Percentiles rank a stretch among this genome's conserved stretches.
phyloP scores from a whole-genome alignment of 768 basidiomycete species.

The Lactifluus volemus region DNA sequence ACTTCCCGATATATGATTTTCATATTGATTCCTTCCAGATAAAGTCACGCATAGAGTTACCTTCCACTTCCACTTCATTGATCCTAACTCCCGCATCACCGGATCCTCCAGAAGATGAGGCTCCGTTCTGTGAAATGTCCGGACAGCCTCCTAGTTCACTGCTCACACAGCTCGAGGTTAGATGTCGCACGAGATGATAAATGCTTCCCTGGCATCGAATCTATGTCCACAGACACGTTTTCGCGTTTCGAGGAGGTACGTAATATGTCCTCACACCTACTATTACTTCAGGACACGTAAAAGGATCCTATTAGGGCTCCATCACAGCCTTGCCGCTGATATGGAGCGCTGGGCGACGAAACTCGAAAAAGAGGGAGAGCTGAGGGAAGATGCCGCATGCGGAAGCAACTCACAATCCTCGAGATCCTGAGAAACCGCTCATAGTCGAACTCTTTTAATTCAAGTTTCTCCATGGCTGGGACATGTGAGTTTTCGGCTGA shows the following conservation, averaged over 20 bases:
- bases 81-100: neutral
- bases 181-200: slow-evolving; percentile 57
- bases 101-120: neutral
- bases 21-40: neutral
- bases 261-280: neutral
- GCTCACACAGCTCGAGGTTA: slow-evolving; percentile 24
- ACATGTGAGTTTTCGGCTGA: too few relatives aligned
- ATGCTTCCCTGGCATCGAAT: slow-evolving; percentile 41
- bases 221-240: slow-evolving; percentile 55
- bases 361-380: neutral
- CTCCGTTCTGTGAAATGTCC: slow-evolving; percentile 4
- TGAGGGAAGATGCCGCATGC: neutral
- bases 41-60: neutral
- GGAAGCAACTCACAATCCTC: neutral
- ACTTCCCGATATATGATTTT: too few relatives aligned
- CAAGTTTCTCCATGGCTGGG: too few relatives aligned
- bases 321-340: slow-evolving; percentile 18
- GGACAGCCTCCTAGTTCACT: neutral
- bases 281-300: too few relatives aligned
- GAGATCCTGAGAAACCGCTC: slow-evolving; percentile 20
- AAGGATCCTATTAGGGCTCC: slow-evolving; percentile 18
- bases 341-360: slow-evolving; percentile 9
- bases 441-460: neutral
- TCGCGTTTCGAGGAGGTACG: slow-evolving; percentile 51
- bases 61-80: neutral